These are phyloP conservation scores for Cyclostephanos invisitatus DNA, from an alignment of 108 stramenopile genomes.

Conservation along the genomic window DNA sequence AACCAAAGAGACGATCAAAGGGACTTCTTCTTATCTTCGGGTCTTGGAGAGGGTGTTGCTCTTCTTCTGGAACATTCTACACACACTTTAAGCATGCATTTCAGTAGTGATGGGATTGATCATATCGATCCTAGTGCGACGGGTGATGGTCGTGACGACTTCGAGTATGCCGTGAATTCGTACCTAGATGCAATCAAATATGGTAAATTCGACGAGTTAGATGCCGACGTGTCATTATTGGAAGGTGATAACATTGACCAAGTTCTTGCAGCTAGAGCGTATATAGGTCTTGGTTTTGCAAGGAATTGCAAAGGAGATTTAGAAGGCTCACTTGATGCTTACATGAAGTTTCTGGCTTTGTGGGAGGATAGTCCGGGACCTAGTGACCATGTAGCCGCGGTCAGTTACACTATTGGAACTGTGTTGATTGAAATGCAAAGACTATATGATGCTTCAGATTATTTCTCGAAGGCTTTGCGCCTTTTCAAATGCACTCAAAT, in stretches of 20 bases:
- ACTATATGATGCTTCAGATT: conserved; percentile 45
- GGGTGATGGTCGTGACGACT: conserved; percentile 31
- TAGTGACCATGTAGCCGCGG: conserved; percentile 22
- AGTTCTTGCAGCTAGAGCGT: conserved; percentile 40
- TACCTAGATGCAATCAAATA: conserved; percentile 32
- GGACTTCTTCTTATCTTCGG: conserved; percentile 13
- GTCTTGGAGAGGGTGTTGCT: conserved; percentile 19
- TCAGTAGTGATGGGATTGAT: conserved; percentile 34
- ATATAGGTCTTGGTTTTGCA: conserved; percentile 49
- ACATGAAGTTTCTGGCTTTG: conserved; percentile 33
- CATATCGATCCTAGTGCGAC: conserved; percentile 24
- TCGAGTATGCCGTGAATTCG: conserved; percentile 41
- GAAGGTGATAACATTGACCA: conserved; percentile 25
- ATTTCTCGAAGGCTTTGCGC: conserved; percentile 39
- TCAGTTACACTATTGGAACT: conserved; percentile 59
- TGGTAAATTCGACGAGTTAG: conserved; percentile 29
- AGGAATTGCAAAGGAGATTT: conserved; percentile 40
- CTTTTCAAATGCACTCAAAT: conserved; percentile 23
- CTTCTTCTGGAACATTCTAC: conserved; percentile 28
- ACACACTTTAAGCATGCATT: conserved; percentile 8
- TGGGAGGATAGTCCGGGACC: conserved; percentile 33
- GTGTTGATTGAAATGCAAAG: conserved; percentile 71
- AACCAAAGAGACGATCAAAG: not conserved
- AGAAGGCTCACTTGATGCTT: conserved; percentile 38
- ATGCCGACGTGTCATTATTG: not conserved